Evolutionary conservation across 2,329 filamentous ascomycete genomes (phyloP).

Genomic region (Exophiala aquamarina): DNA sequence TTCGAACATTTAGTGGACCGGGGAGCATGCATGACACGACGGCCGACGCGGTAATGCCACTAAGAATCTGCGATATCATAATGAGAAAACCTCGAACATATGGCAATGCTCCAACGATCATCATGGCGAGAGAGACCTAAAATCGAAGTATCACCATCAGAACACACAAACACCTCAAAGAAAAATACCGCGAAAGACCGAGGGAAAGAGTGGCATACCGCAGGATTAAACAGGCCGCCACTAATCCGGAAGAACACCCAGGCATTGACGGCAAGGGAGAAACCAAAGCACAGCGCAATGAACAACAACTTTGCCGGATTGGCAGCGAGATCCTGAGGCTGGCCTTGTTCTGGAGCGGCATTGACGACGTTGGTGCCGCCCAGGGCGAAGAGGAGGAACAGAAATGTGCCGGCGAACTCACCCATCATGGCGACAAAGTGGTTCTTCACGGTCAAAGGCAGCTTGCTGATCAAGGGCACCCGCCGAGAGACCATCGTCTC

Average conservation of each 20-base stretch:
- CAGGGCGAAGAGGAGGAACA: constrained; percentile 51
- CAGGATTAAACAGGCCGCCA: constrained; percentile 52
- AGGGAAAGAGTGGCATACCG: constrained; percentile 30
- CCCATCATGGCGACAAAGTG: constrained; percentile 44
- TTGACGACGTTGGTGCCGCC: constrained; percentile 48
- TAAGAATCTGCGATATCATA: constrained; percentile 58
- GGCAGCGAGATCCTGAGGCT: constrained; percentile 10
- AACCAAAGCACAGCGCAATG: constrained; percentile 45
- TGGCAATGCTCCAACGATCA: constrained; percentile 57
- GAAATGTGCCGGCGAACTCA: constrained; percentile 53
- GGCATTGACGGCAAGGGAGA: constrained; percentile 51
- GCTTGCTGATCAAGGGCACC: constrained; percentile 10
- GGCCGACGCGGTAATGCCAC: constrained; percentile 59
- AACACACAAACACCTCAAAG: too few species aligned
- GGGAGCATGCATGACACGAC: constrained; percentile 59
- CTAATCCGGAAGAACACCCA: constrained; percentile 56
- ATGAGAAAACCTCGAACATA: constrained; percentile 53
- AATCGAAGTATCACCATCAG: not conserved
- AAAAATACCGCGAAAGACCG: too few species aligned
- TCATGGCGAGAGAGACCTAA: constrained; percentile 58
- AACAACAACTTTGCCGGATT: constrained; percentile 33
- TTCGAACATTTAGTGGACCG: constrained; percentile 55
- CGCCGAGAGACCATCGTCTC: constrained; percentile 22
- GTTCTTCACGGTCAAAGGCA: constrained; percentile 13
- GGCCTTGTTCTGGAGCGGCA: constrained; percentile 25